Percentiles rank a stretch among this genome's conserved stretches.
These are phyloP conservation scores for Coelastrella sp. DNA, from an alignment of 139 green algal genomes.

Conservation along the genomic window DNA sequence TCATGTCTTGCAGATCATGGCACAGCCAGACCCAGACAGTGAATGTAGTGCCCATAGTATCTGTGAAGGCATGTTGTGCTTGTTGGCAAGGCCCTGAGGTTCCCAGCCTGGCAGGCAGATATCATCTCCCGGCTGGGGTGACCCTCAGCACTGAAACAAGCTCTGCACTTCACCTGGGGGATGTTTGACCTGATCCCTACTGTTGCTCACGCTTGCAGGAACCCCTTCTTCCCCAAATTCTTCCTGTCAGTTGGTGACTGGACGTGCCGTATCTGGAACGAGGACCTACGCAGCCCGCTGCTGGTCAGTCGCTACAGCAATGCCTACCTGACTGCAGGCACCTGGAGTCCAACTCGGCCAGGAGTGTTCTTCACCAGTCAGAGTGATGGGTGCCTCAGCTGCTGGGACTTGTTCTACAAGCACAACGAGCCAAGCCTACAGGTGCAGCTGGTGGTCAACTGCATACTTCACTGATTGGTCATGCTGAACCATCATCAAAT, in stretches of 20 bases:
- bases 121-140: no score
- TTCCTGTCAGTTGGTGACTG: slow-evolving; percentile 94
- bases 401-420: slow-evolving; percentile 95
- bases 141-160: no score
- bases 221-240: slow-evolving; percentile 94
- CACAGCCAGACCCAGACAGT: no score
- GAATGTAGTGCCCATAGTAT: no score
- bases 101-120: no score
- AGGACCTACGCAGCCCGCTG: slow-evolving; percentile 92
- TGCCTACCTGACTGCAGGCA: slow-evolving; percentile 84
- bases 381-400: slow-evolving; percentile 84
- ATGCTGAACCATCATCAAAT: not conserved
- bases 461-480: not conserved
- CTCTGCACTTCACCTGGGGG: no score
- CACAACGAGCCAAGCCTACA: slow-evolving; percentile 88
- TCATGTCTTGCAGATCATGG: no score
- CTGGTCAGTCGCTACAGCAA: slow-evolving; percentile 86
- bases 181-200: not conserved
- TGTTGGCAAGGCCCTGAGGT: no score
- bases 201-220: slow-evolving; percentile 49
- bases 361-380: slow-evolving; percentile 90
- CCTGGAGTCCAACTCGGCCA: slow-evolving; percentile 80
- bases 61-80: no score
- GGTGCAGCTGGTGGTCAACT: slow-evolving; percentile 47
- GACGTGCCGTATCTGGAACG: slow-evolving; percentile 91